Percentiles rank a stretch among this genome's conserved stretches.
Evolutionary conservation across 768 basidiomycete species (phyloP).

Genomic region (Leccinum longicurvipes): DNA sequence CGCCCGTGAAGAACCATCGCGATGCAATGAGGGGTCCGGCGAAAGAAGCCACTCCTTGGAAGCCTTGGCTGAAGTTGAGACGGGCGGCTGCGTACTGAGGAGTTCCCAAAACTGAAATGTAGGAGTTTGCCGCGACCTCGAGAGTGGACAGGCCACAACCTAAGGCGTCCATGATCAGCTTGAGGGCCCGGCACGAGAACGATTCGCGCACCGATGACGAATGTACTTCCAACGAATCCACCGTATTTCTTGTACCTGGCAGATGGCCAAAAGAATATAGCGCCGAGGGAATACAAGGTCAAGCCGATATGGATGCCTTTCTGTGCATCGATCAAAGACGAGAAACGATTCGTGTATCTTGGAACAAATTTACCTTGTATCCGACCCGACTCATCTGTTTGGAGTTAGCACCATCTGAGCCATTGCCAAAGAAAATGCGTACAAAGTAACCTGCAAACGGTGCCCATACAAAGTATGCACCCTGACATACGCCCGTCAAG

Average conservation of each 20-base stretch:
- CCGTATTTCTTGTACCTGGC: conserved; percentile 65
- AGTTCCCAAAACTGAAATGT: conserved; percentile 65
- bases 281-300: conserved; percentile 58
- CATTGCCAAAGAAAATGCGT: conserved; percentile 24
- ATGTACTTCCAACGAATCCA: conserved; percentile 73
- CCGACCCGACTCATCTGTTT: conserved; percentile 56
- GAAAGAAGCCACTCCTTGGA: conserved; percentile 74
- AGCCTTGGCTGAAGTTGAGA: conserved; percentile 77
- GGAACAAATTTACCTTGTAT: conserved; percentile 53
- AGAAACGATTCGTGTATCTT: neutral
- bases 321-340: conserved; percentile 21
- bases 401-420: neutral
- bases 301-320: conserved; percentile 65
- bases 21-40: conserved; percentile 73
- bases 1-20: conserved; percentile 68
- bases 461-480: conserved; percentile 60
- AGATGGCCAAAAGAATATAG: conserved; percentile 78
- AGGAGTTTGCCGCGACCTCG: conserved; percentile 79
- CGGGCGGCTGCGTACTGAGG: conserved; percentile 71
- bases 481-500: conserved; percentile 28
- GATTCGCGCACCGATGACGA: conserved; percentile 51
- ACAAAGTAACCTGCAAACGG: conserved; percentile 58
- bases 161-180: conserved; percentile 10
- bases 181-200: neutral
- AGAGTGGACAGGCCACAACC: conserved; percentile 65